Evolutionary conservation across 129 eudicot species (phyloP).

Genomic region (Kitagawia praeruptora): DNA sequence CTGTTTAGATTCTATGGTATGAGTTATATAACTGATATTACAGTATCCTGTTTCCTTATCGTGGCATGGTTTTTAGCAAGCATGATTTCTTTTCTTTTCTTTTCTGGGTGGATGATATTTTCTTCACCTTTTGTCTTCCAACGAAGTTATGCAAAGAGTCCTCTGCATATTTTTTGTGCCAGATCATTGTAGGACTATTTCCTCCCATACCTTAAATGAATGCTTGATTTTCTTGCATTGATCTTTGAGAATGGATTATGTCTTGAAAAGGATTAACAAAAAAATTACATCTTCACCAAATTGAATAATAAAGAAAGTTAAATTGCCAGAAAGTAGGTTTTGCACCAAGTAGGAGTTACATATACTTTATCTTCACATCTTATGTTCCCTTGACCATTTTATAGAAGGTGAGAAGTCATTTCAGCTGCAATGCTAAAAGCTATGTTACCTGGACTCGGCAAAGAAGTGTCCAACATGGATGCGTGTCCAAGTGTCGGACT

Average conservation of each 20-base stretch:
- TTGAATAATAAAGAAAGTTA: neutral
- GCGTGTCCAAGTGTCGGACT: no score
- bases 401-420: neutral
- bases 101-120: neutral
- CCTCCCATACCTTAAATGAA: neutral
- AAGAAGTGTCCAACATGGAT: no score
- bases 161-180: neutral
- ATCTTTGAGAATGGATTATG: neutral
- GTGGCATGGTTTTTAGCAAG: neutral
- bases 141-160: neutral
- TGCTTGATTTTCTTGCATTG: neutral
- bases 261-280: neutral
- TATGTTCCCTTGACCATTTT: neutral
- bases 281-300: neutral
- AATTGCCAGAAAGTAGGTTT: neutral
- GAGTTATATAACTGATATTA: neutral
- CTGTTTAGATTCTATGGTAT: conserved; percentile 25
- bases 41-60: neutral
- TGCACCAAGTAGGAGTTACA: neutral
- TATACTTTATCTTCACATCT: neutral
- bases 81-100: neutral
- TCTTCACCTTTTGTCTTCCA: neutral
- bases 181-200: neutral
- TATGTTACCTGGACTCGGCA: no score
- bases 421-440: conserved; percentile 1